Conservation (phyloP, 345 rosid genomes). For the Boechera stricta region DNA sequence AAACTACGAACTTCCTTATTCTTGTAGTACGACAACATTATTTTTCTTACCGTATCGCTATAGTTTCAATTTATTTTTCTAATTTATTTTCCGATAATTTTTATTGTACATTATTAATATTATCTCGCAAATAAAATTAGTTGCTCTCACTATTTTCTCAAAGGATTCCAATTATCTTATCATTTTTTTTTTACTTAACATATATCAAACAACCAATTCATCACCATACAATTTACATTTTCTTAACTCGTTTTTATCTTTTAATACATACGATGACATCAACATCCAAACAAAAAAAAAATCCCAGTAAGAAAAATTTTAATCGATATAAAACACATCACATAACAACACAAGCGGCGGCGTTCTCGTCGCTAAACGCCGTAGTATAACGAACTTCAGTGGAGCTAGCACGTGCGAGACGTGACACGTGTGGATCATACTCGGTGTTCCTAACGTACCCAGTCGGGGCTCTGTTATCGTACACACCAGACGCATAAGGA, state of each 20-base stretch:
- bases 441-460: constrained; percentile 77
- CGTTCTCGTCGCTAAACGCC: constrained; percentile 91
- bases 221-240: constrained; percentile 13
- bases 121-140: background rate
- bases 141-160: background rate
- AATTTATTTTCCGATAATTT: background rate
- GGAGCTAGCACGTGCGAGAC: constrained; percentile 97
- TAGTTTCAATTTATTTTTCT: background rate
- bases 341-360: constrained; percentile 76
- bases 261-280: background rate
- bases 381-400: constrained; percentile 94
- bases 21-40: constrained; percentile 9
- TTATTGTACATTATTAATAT: background rate
- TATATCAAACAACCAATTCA: background rate
- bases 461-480: constrained; percentile 84
- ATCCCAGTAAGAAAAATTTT: background rate
- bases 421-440: constrained; percentile 61
- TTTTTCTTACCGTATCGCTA: background rate
- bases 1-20: constrained; percentile 3
- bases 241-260: background rate
- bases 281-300: background rate
- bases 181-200: background rate
- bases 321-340: constrained; percentile 28
- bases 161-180: background rate
- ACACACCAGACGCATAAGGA: constrained; percentile 91